Evolutionary conservation across 441 rosid species (phyloP).

Genomic region (Eugenia klotzschiana): DNA sequence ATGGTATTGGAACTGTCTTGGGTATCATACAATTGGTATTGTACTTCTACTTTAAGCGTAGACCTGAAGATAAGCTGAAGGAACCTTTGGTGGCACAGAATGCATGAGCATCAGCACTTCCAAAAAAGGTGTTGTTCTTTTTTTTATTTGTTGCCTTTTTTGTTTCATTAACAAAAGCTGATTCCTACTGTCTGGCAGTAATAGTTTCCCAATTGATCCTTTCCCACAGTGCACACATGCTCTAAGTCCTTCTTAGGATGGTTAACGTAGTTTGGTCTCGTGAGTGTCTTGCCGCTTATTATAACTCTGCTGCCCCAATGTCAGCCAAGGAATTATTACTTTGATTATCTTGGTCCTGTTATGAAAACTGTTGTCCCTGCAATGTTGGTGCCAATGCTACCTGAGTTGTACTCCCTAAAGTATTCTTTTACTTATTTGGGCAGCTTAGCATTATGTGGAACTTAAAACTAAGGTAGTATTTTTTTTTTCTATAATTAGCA

Average conservation of each 20-base stretch:
- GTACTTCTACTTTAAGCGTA: slow-evolving; percentile 39
- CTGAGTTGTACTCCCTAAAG: background rate
- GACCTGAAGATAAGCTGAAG: slow-evolving; percentile 15
- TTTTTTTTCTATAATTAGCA: background rate
- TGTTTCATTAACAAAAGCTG: background rate
- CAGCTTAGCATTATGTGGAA: background rate
- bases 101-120: background rate
- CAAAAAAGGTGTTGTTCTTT: background rate
- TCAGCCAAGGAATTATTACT: background rate
- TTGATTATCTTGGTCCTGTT: background rate
- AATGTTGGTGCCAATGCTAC: background rate
- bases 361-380: background rate
- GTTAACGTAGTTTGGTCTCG: background rate
- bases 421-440: background rate
- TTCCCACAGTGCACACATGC: background rate
- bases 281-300: background rate
- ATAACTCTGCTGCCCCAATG: background rate
- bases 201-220: background rate
- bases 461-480: background rate
- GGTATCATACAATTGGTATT: slow-evolving; percentile 55
- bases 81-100: slow-evolving; percentile 36
- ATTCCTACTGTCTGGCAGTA: background rate
- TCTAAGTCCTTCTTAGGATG: background rate
- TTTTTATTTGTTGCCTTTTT: background rate
- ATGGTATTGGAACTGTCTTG: slow-evolving; percentile 62